Evolutionary conservation across 306 rosid species (phyloP).

Genomic region (Prinsepia uniflora): DNA sequence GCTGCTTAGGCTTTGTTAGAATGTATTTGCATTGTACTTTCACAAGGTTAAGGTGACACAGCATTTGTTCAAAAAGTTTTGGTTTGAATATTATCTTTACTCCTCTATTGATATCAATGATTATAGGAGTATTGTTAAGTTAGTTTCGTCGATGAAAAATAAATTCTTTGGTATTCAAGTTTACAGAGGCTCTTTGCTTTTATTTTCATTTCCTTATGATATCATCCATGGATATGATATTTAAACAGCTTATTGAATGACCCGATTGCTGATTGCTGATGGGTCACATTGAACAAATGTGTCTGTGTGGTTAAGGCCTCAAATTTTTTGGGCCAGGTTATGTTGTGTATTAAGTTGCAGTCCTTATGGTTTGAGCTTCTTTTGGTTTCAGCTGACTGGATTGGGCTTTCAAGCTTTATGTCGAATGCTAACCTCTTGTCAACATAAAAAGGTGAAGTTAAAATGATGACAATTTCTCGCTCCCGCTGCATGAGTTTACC

Average conservation of each 20-base stretch:
- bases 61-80: conserved; percentile 32
- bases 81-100: conserved; percentile 28
- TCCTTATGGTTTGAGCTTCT: background rate
- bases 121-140: conserved; percentile 27
- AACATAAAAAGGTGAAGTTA: background rate
- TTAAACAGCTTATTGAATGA: conserved; percentile 6
- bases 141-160: conserved; percentile 19
- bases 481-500: background rate
- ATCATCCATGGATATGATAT: background rate
- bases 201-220: conserved; percentile 13
- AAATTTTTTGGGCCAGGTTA: conserved; percentile 1
- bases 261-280: background rate
- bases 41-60: conserved; percentile 31
- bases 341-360: background rate
- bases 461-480: no score
- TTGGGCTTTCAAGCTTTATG: background rate
- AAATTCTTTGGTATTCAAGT: conserved; percentile 21
- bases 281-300: background rate
- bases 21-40: conserved; percentile 24
- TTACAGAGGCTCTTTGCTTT: background rate
- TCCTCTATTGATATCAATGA: conserved; percentile 27
- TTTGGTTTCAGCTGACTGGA: background rate
- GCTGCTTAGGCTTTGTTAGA: conserved; percentile 42
- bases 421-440: background rate
- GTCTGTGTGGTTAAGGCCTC: background rate